Percentiles rank a stretch among this genome's conserved stretches.
Conservation (phyloP, 2,329 filamentous ascomycete species). For the Clonostachys byssicola region DNA sequence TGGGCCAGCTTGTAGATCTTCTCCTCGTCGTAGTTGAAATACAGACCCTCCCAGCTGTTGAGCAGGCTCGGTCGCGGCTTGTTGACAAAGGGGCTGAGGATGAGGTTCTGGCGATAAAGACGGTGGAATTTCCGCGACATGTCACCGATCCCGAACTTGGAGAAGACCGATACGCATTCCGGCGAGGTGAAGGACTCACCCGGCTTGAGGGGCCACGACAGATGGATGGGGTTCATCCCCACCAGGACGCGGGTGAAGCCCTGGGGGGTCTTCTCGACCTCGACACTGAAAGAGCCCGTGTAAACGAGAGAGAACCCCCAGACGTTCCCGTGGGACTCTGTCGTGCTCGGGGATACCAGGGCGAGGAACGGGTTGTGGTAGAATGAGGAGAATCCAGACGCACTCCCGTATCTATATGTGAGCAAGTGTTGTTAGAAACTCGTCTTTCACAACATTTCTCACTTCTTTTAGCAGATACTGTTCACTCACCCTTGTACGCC, state of each 20-base stretch:
- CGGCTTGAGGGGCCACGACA: constrained; percentile 51
- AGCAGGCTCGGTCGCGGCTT: constrained; percentile 50
- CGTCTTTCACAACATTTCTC: not conserved
- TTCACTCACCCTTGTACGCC: constrained; percentile 45
- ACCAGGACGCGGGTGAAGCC: constrained; percentile 56
- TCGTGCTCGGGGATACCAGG: constrained; percentile 50
- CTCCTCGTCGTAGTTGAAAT: constrained; percentile 52
- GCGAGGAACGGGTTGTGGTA: constrained; percentile 62
- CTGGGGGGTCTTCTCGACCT: constrained; percentile 59
- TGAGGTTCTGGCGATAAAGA: constrained; percentile 57
- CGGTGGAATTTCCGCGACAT: constrained; percentile 60
- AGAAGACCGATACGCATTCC: constrained; percentile 60
- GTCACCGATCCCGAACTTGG: constrained; percentile 50
- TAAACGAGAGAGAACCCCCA: constrained; percentile 65
- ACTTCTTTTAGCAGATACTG: not conserved
- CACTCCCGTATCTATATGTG: constrained; percentile 50
- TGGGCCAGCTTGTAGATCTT: constrained; percentile 50
- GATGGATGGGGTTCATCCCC: constrained; percentile 56
- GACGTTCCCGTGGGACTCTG: constrained; percentile 55
- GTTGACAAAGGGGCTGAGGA: constrained; percentile 49
- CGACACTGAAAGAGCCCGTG: constrained; percentile 56
- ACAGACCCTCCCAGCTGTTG: constrained; percentile 64
- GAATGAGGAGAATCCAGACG: constrained; percentile 58
- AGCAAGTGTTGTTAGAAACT: not conserved
- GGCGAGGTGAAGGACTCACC: constrained; percentile 56